A percentile compares a stretch with the other conserved stretches of the same genome.
Conservation (phyloP, 352 stramenopile species). For the Phytophthora citrophthora region DNA sequence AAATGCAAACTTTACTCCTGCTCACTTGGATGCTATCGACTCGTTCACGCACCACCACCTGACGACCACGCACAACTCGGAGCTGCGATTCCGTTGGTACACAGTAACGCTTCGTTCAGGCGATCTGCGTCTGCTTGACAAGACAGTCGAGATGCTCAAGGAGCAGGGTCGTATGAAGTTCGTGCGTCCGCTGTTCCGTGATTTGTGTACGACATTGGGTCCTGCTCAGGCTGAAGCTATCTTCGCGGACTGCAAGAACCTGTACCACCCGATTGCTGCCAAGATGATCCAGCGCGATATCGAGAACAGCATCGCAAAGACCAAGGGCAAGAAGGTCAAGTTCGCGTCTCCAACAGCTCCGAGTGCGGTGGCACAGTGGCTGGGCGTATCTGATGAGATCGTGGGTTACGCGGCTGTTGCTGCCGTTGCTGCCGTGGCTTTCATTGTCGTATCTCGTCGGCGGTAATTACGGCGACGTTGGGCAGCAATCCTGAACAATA, state of each 20-base stretch:
- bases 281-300: slow-evolving; percentile 79
- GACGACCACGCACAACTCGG: slow-evolving; percentile 63
- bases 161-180: slow-evolving; percentile 85
- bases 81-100: slow-evolving; percentile 78
- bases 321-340: slow-evolving; percentile 39
- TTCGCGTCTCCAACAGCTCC: slow-evolving; percentile 37
- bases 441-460: slow-evolving; percentile 29
- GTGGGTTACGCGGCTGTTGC: slow-evolving; percentile 21
- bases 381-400: slow-evolving; percentile 38
- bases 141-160: slow-evolving; percentile 55
- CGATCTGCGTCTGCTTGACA: slow-evolving; percentile 48
- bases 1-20: slow-evolving; percentile 29
- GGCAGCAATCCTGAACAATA: no score
- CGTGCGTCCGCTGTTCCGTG: slow-evolving; percentile 69
- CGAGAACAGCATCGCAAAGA: slow-evolving; percentile 43
- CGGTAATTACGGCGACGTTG: slow-evolving; percentile 11
- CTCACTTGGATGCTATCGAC: slow-evolving; percentile 65
- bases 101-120: slow-evolving; percentile 60
- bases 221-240: slow-evolving; percentile 33
- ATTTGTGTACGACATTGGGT: slow-evolving; percentile 52
- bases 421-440: slow-evolving; percentile 22
- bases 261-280: slow-evolving; percentile 74
- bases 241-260: slow-evolving; percentile 58
- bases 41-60: slow-evolving; percentile 54
- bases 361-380: slow-evolving; percentile 34